Conservation (phyloP, 805 yeast genomes). For the Vanderwaltozyma verrucispora region DNA sequence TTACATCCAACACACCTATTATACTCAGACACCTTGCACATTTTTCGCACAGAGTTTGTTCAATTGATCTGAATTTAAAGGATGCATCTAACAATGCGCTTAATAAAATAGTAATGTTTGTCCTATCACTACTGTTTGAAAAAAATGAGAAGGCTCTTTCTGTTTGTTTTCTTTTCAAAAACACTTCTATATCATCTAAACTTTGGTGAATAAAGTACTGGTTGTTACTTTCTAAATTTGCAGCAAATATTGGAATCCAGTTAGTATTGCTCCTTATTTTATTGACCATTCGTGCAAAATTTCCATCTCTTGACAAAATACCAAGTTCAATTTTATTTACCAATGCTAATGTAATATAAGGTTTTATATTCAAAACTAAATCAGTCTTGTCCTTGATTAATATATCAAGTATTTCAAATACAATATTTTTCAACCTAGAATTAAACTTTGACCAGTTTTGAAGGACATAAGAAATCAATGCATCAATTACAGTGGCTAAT, state of each 20-base stretch:
- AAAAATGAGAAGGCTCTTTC: conserved; percentile 35
- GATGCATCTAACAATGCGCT: conserved; percentile 47
- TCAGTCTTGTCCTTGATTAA: conserved; percentile 16
- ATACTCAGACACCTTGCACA: conserved; percentile 64
- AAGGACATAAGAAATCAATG: conserved; percentile 59
- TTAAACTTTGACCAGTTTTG: conserved; percentile 54
- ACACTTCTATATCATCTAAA: conserved; percentile 49
- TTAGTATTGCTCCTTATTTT: conserved; percentile 17
- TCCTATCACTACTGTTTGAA: conserved; percentile 24
- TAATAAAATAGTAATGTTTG: conserved; percentile 36
- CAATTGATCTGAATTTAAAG: conserved; percentile 40
- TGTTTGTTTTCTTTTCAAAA: conserved; percentile 40
- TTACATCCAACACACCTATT: conserved; percentile 67
- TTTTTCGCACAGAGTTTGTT: conserved; percentile 40
- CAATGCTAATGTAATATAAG: conserved; percentile 53
- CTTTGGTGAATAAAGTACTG: conserved; percentile 64
- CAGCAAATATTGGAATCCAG: conserved; percentile 19
- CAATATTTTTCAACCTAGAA: conserved; percentile 37
- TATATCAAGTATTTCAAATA: conserved; percentile 39
- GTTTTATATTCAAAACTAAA: conserved; percentile 16
- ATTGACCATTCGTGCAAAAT: conserved; percentile 39
- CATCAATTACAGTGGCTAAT: conserved; percentile 58
- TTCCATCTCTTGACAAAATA: conserved; percentile 38
- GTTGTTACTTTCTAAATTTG: conserved; percentile 21
- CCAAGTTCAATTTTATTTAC: conserved; percentile 51